Conservation (phyloP, 345 rosid species). For the Arabidopsis suecica region DNA sequence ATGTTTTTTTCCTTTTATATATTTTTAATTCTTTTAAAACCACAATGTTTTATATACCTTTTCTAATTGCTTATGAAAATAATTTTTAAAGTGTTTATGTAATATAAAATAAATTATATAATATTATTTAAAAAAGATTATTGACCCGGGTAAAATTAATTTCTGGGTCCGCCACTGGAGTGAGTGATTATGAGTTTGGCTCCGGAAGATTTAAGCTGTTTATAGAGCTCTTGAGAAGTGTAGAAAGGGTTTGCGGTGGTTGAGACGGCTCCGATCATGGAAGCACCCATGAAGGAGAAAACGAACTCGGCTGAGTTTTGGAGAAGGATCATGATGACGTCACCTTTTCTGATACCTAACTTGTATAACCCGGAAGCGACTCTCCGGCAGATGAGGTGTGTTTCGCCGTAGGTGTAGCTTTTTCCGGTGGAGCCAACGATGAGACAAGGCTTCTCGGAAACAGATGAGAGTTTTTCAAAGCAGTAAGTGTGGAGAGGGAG, state of each 20-base stretch:
- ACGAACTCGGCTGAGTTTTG: conserved; percentile 85
- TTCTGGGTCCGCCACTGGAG: too few relatives aligned
- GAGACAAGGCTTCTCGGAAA: conserved; percentile 63
- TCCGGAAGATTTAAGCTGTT: conserved; percentile 57
- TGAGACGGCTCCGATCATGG: conserved; percentile 80
- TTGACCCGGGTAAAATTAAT: too few relatives aligned
- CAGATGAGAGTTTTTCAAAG: conserved; percentile 55
- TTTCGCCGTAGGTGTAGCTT: conserved; percentile 56
- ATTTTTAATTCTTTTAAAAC: too few relatives aligned
- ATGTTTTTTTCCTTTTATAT: too few relatives aligned
- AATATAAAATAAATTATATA: too few relatives aligned
- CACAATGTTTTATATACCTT: too few relatives aligned
- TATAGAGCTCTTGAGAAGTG: conserved; percentile 70
- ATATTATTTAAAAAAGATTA: too few relatives aligned
- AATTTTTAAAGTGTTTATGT: too few relatives aligned
- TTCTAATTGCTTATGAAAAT: too few relatives aligned
- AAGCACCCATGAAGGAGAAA: conserved; percentile 86
- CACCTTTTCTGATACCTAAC: conserved; percentile 68
- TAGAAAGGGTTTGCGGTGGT: conserved; percentile 92
- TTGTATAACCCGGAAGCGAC: conserved; percentile 67
- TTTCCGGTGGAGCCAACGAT: conserved; percentile 63
- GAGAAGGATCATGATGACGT: conserved; percentile 86
- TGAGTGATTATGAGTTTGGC: conserved; percentile 79
- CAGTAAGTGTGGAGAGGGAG: conserved; percentile 82
- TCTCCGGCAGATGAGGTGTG: conserved; percentile 54